Base-by-base conservation (phyloP, 164 flowering plant genomes). In the Sedum album region DNA sequence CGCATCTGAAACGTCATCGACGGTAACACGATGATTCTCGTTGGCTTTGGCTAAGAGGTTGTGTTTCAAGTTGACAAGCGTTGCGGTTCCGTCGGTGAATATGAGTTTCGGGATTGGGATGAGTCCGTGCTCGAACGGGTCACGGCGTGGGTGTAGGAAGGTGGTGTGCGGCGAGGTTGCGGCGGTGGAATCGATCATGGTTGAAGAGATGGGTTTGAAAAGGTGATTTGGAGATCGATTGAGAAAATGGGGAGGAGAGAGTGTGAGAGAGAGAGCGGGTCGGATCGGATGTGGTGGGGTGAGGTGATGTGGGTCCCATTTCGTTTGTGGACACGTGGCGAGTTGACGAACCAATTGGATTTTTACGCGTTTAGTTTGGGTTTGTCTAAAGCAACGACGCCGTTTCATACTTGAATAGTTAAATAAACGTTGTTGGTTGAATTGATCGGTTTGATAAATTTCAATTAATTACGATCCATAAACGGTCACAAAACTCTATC, bases 81-180 rank as follows among this genome's bases (percentile, higher is more conserved):
- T 84, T 70, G 81, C 78, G 38, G 81, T 69, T 31, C 84, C 88
- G 70, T 93, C 96, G 66, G 93, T 68, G 84, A 91, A 91, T 61
- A 93, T 81, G 75, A 91, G 91, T 71, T 91, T 91, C 21, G 88
- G 84, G 75, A 93, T 87, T 0, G 96, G 97, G 55, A 93, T 79
- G 48, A 93, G 96, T 21, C 97, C 98, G 66, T 89, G 82, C 78
- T 93, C 97, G 86, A 93, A 93, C 6, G 95, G 88, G 80, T 88
- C 98, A 25, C 93, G 78, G 39, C 94, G 62, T 0, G 86, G 77
- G 60, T 79, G 90, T 67, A 90, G 75, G 26, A 85, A 73, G 65
- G 66, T 33, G 31, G 76, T 57, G 46, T 23, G 51, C 11, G 75
- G 49, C 15, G 60, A 30, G 7, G 78, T 6, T 23, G 38, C 66